Evolutionary conservation across 1,284 basidiomycete genomes (phyloP).

Genomic region (Ceratobasidium sp.): DNA sequence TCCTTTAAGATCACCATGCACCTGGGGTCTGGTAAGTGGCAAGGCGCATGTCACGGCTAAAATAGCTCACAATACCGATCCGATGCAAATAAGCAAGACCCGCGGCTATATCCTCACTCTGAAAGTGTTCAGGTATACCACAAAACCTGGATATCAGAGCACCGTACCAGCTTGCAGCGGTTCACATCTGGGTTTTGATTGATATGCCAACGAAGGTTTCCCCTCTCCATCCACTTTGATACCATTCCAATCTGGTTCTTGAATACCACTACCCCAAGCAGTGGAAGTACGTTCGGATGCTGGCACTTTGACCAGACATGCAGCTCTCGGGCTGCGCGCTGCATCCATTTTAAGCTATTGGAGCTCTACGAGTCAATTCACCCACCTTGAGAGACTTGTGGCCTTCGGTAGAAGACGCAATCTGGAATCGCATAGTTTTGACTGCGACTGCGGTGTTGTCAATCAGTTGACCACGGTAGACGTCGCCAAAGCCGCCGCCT

Average conservation of each 20-base stretch:
- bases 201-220: neutral
- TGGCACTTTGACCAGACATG: conserved; percentile 14
- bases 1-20: neutral
- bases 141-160: no score
- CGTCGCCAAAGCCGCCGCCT: conserved; percentile 10
- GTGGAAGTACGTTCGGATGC: conserved; percentile 4
- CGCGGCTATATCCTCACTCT: neutral
- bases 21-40: neutral
- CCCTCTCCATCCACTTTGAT: conserved; percentile 2
- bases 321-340: conserved; percentile 8
- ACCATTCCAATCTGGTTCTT: conserved; percentile 6
- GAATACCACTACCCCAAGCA: neutral
- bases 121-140: no score
- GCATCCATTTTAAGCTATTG: neutral
- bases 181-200: neutral
- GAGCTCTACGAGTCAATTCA: neutral
- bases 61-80: neutral
- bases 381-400: conserved; percentile 8
- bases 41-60: neutral
- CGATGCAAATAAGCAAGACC: neutral
- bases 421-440: neutral
- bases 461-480: neutral
- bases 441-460: neutral
- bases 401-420: neutral
- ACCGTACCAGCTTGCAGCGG: neutral